Percentiles rank a stretch among this genome's conserved stretches.
Evolutionary conservation across 2,329 filamentous ascomycete species (phyloP).

Genomic region (Chalaropsis thielavioides): DNA sequence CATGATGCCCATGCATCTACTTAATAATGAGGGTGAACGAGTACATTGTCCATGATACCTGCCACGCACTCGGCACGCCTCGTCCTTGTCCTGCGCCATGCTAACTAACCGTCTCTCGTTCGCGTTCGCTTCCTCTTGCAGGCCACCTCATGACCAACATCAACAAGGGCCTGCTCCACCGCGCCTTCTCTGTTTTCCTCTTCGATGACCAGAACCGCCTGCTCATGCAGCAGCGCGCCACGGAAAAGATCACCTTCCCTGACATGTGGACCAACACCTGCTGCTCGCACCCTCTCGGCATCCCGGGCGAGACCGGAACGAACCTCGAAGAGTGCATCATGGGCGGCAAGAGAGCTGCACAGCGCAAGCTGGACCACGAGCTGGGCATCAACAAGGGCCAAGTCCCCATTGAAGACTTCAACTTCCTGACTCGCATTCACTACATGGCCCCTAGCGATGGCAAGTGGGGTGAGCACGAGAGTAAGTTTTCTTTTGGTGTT

Average conservation of each 20-base stretch:
- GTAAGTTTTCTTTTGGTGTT: slow-evolving; percentile 41
- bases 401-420: slow-evolving; percentile 81
- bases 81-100: not conserved
- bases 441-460: slow-evolving; percentile 95
- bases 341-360: slow-evolving; percentile 82
- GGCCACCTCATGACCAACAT: slow-evolving; percentile 99
- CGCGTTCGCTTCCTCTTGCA: slow-evolving; percentile 26
- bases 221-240: slow-evolving; percentile 85
- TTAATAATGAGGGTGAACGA: too few species aligned
- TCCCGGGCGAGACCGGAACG: slow-evolving; percentile 79
- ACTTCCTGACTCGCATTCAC: slow-evolving; percentile 91
- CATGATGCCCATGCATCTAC: not conserved
- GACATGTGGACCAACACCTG: slow-evolving; percentile 99
- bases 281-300: slow-evolving; percentile 90
- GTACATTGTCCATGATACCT: too few species aligned
- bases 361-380: slow-evolving; percentile 88
- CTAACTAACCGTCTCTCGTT: not conserved
- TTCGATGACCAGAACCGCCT: slow-evolving; percentile 89
- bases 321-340: slow-evolving; percentile 64
- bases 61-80: too few species aligned
- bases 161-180: slow-evolving; percentile 85
- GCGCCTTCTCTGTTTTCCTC: slow-evolving; percentile 94
- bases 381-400: slow-evolving; percentile 79
- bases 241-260: slow-evolving; percentile 97
- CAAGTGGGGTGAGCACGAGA: slow-evolving; percentile 98